Percentiles rank a stretch among this genome's conserved stretches.
Conservation (phyloP, 257 asterid species). For the Solanum clarkiae region DNA sequence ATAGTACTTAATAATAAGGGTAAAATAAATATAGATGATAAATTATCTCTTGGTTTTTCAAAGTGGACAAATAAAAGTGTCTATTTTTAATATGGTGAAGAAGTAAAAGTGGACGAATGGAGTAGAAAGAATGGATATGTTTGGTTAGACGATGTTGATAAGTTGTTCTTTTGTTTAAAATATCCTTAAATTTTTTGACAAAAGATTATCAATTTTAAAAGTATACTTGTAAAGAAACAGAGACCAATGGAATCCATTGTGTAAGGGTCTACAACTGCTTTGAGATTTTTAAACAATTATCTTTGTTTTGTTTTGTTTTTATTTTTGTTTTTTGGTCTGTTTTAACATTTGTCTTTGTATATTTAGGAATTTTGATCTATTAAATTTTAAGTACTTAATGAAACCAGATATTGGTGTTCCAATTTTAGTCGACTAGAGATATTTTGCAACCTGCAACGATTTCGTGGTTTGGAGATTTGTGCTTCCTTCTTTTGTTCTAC, state of each 20-base stretch:
- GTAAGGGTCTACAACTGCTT: neutral
- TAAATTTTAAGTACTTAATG: neutral
- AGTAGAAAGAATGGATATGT: too few relatives aligned
- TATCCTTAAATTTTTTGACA: too few relatives aligned
- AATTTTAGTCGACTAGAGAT: neutral
- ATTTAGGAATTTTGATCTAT: neutral
- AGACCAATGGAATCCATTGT: neutral
- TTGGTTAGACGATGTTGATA: too few relatives aligned
- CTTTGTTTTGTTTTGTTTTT: neutral
- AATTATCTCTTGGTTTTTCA: too few relatives aligned
- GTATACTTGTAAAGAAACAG: too few relatives aligned
- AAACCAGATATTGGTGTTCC: neutral
- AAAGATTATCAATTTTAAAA: too few relatives aligned
- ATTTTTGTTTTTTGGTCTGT: neutral
- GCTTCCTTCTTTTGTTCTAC: neutral
- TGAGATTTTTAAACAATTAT: neutral
- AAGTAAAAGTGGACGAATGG: too few relatives aligned
- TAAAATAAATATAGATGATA: too few relatives aligned
- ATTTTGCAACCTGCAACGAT: neutral
- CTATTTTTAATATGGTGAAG: too few relatives aligned
- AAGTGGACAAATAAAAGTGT: too few relatives aligned
- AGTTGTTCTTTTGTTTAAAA: too few relatives aligned
- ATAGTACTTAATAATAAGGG: too few relatives aligned
- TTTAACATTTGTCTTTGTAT: neutral
- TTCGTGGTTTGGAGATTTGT: neutral